Evolutionary conservation across 371 early-diverging fungal genomes (phyloP).

Genomic region (Vairimorpha necatrix): DNA sequence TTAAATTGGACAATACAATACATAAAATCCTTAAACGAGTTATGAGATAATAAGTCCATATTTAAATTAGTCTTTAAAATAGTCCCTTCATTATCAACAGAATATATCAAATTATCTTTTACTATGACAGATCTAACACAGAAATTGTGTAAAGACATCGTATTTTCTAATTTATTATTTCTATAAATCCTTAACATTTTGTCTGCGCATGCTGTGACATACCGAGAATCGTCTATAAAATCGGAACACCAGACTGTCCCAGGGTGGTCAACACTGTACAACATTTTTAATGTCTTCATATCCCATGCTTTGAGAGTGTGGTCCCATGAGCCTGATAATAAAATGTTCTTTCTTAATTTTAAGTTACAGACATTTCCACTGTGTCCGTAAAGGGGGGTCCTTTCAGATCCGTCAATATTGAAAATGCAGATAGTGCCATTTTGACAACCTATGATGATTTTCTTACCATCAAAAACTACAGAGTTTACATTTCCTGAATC

Average conservation of each 20-base stretch:
- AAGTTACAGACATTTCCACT: constrained; percentile 59
- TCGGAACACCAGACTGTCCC: constrained; percentile 55
- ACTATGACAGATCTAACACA: constrained; percentile 57
- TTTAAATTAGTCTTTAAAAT: constrained; percentile 36
- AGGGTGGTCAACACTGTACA: constrained; percentile 44
- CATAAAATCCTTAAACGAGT: constrained; percentile 40
- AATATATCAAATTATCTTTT: constrained; percentile 37
- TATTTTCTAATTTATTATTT: constrained; percentile 21
- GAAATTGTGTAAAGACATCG: constrained; percentile 39
- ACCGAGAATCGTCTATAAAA: constrained; percentile 36
- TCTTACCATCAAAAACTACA: constrained; percentile 4
- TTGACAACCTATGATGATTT: constrained; percentile 50
- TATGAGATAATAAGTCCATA: constrained; percentile 41
- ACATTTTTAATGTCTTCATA: background rate
- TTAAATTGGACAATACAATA: constrained; percentile 36
- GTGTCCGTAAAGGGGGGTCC: constrained; percentile 25
- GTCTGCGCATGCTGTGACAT: constrained; percentile 62
- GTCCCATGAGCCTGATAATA: constrained; percentile 63
- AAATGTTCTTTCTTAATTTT: constrained; percentile 16
- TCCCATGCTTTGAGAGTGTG: constrained; percentile 41
- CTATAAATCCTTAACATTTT: constrained; percentile 46
- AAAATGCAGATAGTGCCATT: constrained; percentile 41
- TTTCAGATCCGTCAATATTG: background rate
- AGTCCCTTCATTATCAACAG: constrained; percentile 62
- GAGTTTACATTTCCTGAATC: constrained; percentile 46